A percentile compares a stretch with the other conserved stretches of the same genome.
Evolutionary conservation across 352 stramenopile species (phyloP).

Genomic region (Peronospora destructor): DNA sequence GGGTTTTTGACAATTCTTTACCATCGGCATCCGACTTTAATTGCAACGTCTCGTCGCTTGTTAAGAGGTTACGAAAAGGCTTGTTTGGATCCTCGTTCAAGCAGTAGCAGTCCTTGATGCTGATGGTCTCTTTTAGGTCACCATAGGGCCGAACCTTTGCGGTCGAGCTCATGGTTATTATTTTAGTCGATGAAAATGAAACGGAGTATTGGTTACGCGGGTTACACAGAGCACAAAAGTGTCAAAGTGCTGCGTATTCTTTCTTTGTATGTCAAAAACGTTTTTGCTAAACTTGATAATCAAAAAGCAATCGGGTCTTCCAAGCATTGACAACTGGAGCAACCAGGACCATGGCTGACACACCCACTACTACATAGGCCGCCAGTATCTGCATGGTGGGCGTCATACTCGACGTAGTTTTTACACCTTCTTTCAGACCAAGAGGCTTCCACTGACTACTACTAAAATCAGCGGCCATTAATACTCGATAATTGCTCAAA

Average conservation of each 20-base stretch:
- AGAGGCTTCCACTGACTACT: slow-evolving; percentile 29
- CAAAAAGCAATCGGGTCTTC: too few species aligned
- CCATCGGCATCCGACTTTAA: slow-evolving; percentile 75
- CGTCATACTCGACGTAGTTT: slow-evolving; percentile 25
- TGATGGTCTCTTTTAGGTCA: slow-evolving; percentile 59
- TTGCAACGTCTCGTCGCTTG: slow-evolving; percentile 64
- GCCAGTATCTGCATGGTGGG: slow-evolving; percentile 49
- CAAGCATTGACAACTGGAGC: too few species aligned
- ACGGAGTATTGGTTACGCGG: not conserved
- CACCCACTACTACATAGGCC: slow-evolving; percentile 46
- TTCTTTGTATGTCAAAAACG: too few species aligned
- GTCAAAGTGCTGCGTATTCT: too few species aligned
- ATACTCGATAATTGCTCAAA: not conserved
- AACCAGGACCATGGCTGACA: slow-evolving; percentile 50
- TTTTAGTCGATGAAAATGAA: not conserved
- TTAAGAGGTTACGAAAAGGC: slow-evolving; percentile 70
- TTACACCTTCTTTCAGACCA: slow-evolving; percentile 38
- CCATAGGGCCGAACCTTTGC: slow-evolving; percentile 40
- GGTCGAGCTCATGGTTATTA: slow-evolving; percentile 26
- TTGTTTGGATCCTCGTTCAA: slow-evolving; percentile 72
- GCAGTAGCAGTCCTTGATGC: slow-evolving; percentile 60
- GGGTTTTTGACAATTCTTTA: slow-evolving; percentile 5
- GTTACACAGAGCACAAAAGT: not conserved
- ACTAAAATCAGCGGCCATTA: slow-evolving; percentile 1
- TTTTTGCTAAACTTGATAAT: too few species aligned